A percentile compares a stretch with the other conserved stretches of the same genome.
Evolutionary conservation across 768 basidiomycete genomes (phyloP).

Genomic region (Suillus hirtellus): DNA sequence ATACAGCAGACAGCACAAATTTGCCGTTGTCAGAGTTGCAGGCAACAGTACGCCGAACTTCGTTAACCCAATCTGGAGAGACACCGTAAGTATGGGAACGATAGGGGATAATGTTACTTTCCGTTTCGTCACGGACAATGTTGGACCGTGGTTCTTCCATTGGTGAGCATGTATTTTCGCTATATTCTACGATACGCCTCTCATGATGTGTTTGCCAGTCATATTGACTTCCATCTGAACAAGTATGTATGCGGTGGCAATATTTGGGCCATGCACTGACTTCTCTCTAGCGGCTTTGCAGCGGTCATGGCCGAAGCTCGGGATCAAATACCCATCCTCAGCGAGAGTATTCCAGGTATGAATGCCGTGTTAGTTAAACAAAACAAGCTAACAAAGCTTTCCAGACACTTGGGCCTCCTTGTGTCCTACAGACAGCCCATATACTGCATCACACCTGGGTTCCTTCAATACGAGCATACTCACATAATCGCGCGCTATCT

Average conservation of each 20-base stretch:
- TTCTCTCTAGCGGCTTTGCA: slow-evolving; percentile 28
- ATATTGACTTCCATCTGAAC: slow-evolving; percentile 33
- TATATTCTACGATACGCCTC: not conserved
- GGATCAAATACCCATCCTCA: slow-evolving; percentile 9
- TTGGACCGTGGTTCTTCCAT: slow-evolving; percentile 60
- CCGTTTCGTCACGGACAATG: slow-evolving; percentile 65
- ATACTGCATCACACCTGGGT: slow-evolving; percentile 7
- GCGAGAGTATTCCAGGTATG: slow-evolving; percentile 23
- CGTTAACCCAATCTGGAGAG: slow-evolving; percentile 36
- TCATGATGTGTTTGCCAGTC: slow-evolving; percentile 21
- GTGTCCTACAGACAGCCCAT: not conserved
- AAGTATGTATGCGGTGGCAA: slow-evolving; percentile 17
- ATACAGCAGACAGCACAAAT: slow-evolving; percentile 32
- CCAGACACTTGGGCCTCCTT: slow-evolving; percentile 22
- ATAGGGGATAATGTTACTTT: slow-evolving; percentile 48
- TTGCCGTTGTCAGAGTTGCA: slow-evolving; percentile 39
- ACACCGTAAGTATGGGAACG: slow-evolving; percentile 34
- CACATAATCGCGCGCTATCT: not conserved
- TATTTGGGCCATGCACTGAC: slow-evolving; percentile 11
- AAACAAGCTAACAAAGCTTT: not conserved
- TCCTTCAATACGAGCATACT: not conserved
- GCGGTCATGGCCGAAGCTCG: slow-evolving; percentile 32
- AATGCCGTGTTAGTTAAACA: not conserved
- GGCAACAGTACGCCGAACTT: slow-evolving; percentile 36
- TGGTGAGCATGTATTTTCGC: slow-evolving; percentile 25